Conservation (phyloP, 257 asterid species). For the Prunella vulgaris region DNA sequence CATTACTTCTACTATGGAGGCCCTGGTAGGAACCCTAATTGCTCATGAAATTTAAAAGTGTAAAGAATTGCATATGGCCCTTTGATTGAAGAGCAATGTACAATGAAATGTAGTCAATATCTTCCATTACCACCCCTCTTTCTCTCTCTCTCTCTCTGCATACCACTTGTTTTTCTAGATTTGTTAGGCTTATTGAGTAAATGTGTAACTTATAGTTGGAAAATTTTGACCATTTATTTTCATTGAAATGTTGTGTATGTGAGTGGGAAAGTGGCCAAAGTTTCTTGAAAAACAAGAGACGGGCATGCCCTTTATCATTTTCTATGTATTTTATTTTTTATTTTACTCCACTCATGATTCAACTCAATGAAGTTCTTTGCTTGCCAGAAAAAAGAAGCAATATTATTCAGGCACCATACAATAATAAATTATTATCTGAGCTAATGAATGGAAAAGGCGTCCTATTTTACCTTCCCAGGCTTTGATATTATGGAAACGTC, state of each 20-base stretch:
- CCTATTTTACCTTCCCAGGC: slow-evolving; percentile 20
- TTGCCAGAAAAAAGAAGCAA: background rate
- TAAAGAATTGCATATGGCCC: background rate
- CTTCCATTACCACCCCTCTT: slow-evolving; percentile 1
- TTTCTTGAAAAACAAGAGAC: slow-evolving; percentile 42
- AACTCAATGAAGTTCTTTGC: slow-evolving; percentile 9
- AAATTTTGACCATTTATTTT: slow-evolving; percentile 38
- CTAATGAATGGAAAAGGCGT: slow-evolving; percentile 1
- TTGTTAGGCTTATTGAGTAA: slow-evolving; percentile 37
- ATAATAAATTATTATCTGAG: background rate
- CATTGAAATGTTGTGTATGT: slow-evolving; percentile 31
- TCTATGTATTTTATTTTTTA: slow-evolving; percentile 25
- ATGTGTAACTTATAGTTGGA: slow-evolving; percentile 34
- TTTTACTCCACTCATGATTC: background rate
- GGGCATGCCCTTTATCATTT: slow-evolving; percentile 48
- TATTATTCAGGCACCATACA: slow-evolving; percentile 4
- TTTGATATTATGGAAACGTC: too few relatives aligned
- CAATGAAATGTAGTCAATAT: slow-evolving; percentile 33
- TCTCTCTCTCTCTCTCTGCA: slow-evolving; percentile 22
- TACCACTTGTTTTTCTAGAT: slow-evolving; percentile 16
- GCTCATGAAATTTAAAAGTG: slow-evolving; percentile 40
- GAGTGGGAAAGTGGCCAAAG: slow-evolving; percentile 35
- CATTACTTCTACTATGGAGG: slow-evolving; percentile 88
- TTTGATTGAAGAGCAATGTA: slow-evolving; percentile 27
- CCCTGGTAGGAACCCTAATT: slow-evolving; percentile 80